Base-by-base conservation (phyloP, 106 monocot species). In the Dendrobium huoshanense region DNA sequence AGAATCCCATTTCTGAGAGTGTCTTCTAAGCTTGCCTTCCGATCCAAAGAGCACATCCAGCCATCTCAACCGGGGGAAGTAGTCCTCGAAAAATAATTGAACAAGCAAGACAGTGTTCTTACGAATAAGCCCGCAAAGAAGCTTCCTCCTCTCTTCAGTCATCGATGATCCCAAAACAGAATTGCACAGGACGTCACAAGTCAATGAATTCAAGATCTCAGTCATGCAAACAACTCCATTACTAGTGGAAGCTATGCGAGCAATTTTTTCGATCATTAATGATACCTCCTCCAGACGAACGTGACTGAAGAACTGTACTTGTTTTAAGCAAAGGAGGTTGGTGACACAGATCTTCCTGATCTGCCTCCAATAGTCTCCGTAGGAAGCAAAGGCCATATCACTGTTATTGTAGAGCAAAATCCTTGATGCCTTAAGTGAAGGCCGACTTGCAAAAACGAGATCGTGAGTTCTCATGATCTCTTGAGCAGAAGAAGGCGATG, bases 391-490 rank as follows among this genome's bases (percentile, higher is more conserved):
- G 41, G 73, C 73, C 2, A 73, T 41, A 27, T 73, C 73, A 4
- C 4, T 64, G 75, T 37, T 37, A 37, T 4, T 2, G 20, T 41
- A 20, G 3, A 37, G 10, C 9, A 84, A 8, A 41, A 75, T 19
- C 47, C 13, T 45, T 7, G 79, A 43, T 27, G 13, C 33, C 33
- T 75, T 47, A 0, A 47, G 7, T 1, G 40, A 24, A 10, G 84
- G 73, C 4, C 84, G 55, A 43, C 40, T 33, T 70, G 73, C 67
- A 25, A 73, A 41, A 3, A 37, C 9, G 10, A 41, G 5, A 41
- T 73, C 84, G 2, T 80, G 80, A 9, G 48, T 77, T 65, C 49
- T 76, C 67, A 55, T 51, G 64, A 84, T 7, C 47, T 80, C 68
- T 20, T 15, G 29, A 7, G 80, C 80, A 33, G 45, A 22, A 8